Evolutionary conservation across 176 grass and related monocot species (phyloP).

Genomic region (Aegilops sharonensis): DNA sequence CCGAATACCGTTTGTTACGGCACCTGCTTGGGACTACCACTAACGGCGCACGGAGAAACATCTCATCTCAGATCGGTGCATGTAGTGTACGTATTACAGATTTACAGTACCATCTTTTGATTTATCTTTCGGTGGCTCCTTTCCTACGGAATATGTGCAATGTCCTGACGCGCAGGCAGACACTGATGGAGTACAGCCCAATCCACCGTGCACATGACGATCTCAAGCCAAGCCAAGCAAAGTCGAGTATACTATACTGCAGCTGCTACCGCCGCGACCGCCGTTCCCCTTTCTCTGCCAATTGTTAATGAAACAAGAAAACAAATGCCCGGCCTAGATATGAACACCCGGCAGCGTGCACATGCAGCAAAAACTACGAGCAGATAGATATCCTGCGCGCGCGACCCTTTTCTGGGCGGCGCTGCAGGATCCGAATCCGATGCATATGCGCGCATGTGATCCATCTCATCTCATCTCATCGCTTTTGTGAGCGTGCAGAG

Average conservation of each 20-base stretch:
- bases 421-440: conserved; percentile 27
- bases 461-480: background rate
- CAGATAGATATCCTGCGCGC: background rate
- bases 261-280: background rate
- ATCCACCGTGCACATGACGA: conserved; percentile 43
- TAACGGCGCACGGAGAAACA: background rate
- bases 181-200: conserved; percentile 33
- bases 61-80: background rate
- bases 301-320: background rate
- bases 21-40: background rate
- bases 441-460: conserved; percentile 25
- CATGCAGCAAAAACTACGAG: background rate
- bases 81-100: background rate
- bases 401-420: conserved; percentile 19
- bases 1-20: background rate
- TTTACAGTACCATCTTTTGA: background rate
- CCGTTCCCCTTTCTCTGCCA: background rate
- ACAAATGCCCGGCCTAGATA: background rate
- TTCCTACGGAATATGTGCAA: conserved; percentile 23
- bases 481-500: background rate
- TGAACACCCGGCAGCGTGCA: conserved; percentile 29
- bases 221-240: background rate
- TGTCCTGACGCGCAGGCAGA: conserved; percentile 21
- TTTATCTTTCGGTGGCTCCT: background rate
- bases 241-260: background rate